Percentiles rank a stretch among this genome's conserved stretches.
Evolutionary conservation across 441 rosid species (phyloP).

Genomic region (Flueggea neowawraea): DNA sequence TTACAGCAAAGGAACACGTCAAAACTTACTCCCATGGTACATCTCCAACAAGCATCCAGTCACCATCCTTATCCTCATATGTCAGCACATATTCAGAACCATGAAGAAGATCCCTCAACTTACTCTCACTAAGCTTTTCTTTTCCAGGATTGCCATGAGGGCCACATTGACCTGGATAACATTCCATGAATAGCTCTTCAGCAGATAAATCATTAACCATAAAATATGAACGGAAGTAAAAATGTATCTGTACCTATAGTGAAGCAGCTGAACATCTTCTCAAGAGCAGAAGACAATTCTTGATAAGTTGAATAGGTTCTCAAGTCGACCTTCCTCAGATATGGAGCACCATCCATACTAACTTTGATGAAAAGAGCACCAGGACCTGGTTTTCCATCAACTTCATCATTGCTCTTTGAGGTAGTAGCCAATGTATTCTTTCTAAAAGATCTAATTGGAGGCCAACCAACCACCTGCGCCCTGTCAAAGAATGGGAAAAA

Average conservation of each 20-base stretch:
- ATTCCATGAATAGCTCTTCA: not conserved
- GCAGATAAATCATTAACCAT: not conserved
- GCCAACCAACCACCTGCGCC: conserved; percentile 80
- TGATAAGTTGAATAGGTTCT: conserved; percentile 46
- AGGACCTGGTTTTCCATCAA: conserved; percentile 59
- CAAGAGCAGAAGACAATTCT: conserved; percentile 60
- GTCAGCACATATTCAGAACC: conserved; percentile 72
- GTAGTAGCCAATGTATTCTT: conserved; percentile 48
- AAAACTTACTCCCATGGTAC: conserved; percentile 74
- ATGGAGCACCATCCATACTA: conserved; percentile 81
- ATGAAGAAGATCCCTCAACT: conserved; percentile 57
- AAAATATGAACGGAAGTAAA: not conserved
- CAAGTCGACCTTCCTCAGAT: conserved; percentile 68
- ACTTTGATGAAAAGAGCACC: conserved; percentile 64
- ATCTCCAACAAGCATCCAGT: conserved; percentile 84
- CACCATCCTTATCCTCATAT: conserved; percentile 67
- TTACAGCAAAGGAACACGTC: not conserved
- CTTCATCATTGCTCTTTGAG: conserved; percentile 59
- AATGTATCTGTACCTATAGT: conserved; percentile 38
- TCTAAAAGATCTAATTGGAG: conserved; percentile 63
- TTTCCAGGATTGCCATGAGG: conserved; percentile 38
- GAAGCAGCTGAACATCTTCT: conserved; percentile 75
- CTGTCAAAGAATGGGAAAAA: conserved; percentile 27
- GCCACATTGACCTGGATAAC: conserved; percentile 53
- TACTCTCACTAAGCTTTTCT: conserved; percentile 54